These are phyloP conservation scores for Pichia sp. DNA, from an alignment of 1,139 yeast species.

Conservation along the genomic window DNA sequence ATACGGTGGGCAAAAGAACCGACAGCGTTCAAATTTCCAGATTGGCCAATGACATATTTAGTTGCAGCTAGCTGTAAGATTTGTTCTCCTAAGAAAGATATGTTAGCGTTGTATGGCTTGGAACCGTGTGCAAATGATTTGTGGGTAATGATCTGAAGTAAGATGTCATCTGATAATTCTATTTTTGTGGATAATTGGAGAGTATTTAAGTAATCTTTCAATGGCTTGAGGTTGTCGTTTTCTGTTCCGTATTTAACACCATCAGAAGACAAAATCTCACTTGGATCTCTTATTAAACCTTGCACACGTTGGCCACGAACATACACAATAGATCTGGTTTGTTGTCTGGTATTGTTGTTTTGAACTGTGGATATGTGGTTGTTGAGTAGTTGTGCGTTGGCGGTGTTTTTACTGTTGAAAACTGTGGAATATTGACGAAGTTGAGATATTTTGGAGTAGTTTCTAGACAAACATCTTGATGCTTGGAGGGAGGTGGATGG, in stretches of 20 bases:
- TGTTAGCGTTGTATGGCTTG: conserved; percentile 84
- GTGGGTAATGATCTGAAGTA: conserved; percentile 83
- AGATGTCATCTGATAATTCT: conserved; percentile 49
- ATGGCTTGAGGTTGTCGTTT: conserved; percentile 46
- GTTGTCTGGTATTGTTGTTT: neutral
- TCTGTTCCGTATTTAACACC: conserved; percentile 61
- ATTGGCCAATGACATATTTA: conserved; percentile 30
- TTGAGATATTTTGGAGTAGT: conserved; percentile 7
- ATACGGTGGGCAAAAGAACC: conserved; percentile 56
- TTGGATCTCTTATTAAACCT: conserved; percentile 79
- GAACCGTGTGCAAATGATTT: conserved; percentile 92
- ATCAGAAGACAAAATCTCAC: conserved; percentile 54
- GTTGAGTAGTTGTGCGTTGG: neutral
- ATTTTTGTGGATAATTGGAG: conserved; percentile 32
- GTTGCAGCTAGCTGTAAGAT: conserved; percentile 60
- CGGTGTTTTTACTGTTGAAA: conserved; percentile 3
- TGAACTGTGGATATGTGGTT: neutral
- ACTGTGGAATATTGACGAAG: conserved; percentile 1
- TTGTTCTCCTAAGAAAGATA: conserved; percentile 76
- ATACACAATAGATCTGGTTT: conserved; percentile 35
- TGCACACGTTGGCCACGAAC: conserved; percentile 59
- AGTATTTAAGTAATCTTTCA: conserved; percentile 44
- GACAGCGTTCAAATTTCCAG: conserved; percentile 58
- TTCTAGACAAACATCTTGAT: neutral
- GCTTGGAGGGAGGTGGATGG: neutral